Percentiles rank a stretch among this genome's conserved stretches.
Evolutionary conservation across 2,329 filamentous ascomycete species (phyloP).

Genomic region (Cercospora sojina): DNA sequence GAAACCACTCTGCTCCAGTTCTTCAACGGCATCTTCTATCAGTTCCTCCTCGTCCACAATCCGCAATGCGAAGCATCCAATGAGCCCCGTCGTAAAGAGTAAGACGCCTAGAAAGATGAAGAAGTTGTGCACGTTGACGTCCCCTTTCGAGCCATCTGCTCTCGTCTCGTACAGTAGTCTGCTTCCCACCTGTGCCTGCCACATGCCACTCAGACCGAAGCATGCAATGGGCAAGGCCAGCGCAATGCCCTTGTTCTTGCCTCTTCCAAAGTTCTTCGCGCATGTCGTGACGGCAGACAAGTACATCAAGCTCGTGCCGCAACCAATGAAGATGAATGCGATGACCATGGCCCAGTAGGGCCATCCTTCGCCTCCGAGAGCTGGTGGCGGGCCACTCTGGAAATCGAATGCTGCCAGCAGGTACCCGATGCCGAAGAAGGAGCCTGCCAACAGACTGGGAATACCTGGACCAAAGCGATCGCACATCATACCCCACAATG

Average conservation of each 20-base stretch:
- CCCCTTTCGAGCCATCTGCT: conserved; percentile 60
- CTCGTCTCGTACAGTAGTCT: conserved; percentile 69
- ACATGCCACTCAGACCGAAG: conserved; percentile 93
- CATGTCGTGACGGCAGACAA: conserved; percentile 88
- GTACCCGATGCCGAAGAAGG: conserved; percentile 79
- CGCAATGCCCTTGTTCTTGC: conserved; percentile 82
- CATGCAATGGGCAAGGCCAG: conserved; percentile 87
- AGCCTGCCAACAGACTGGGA: conserved; percentile 68
- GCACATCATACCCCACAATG: conserved; percentile 84
- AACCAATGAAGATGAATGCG: conserved; percentile 78
- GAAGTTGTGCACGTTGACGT: conserved; percentile 75
- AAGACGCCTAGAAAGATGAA: conserved; percentile 80
- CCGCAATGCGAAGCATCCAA: conserved; percentile 71
- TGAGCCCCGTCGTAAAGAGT: conserved; percentile 67
- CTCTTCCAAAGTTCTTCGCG: conserved; percentile 95
- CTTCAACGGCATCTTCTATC: conserved; percentile 86
- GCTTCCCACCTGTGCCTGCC: conserved; percentile 85
- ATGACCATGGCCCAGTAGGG: conserved; percentile 81
- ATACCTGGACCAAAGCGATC: conserved; percentile 81
- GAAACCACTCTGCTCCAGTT: conserved; percentile 84
- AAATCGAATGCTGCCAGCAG: conserved; percentile 79
- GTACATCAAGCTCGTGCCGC: conserved; percentile 86
- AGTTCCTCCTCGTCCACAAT: conserved; percentile 83
- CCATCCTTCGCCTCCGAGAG: conserved; percentile 57
- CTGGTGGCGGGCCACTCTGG: conserved; percentile 55